These are phyloP conservation scores for Primulina eburnea DNA, from an alignment of 257 asterid species.

Conservation along the genomic window DNA sequence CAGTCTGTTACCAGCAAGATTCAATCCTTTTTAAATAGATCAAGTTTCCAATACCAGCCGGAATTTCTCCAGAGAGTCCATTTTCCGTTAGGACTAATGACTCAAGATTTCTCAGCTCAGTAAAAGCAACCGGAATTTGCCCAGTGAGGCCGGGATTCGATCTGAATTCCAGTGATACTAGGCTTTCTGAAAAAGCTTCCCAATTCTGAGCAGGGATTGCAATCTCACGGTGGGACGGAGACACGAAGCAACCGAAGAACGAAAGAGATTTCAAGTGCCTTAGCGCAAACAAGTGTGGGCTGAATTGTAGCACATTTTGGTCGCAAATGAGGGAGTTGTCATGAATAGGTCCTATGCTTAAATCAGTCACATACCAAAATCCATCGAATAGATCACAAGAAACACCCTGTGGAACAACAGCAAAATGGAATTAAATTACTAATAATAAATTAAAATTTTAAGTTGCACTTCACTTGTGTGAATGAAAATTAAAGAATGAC, in stretches of 20 bases:
- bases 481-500: too few relatives aligned
- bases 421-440: not conserved
- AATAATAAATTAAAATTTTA: too few relatives aligned
- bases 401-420: constrained; percentile 63
- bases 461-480: too few relatives aligned
- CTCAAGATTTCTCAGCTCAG: constrained; percentile 55
- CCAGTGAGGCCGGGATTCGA: constrained; percentile 74
- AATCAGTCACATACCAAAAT: constrained; percentile 80
- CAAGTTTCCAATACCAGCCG: constrained; percentile 54
- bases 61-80: constrained; percentile 59
- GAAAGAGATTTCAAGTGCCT: constrained; percentile 68
- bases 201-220: constrained; percentile 54
- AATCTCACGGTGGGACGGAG: constrained; percentile 33
- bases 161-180: constrained; percentile 72
- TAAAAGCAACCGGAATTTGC: constrained; percentile 49
- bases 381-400: constrained; percentile 83
- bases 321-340: constrained; percentile 87
- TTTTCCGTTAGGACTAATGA: constrained; percentile 74
- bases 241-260: constrained; percentile 66
- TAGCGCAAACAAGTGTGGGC: constrained; percentile 49
- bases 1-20: constrained; percentile 53
- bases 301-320: constrained; percentile 43
- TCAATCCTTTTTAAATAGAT: constrained; percentile 48
- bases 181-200: constrained; percentile 47
- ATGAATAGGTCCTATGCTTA: constrained; percentile 75